Evolutionary conservation across 306 rosid species (phyloP).

Genomic region (Pyrus betulifolia): DNA sequence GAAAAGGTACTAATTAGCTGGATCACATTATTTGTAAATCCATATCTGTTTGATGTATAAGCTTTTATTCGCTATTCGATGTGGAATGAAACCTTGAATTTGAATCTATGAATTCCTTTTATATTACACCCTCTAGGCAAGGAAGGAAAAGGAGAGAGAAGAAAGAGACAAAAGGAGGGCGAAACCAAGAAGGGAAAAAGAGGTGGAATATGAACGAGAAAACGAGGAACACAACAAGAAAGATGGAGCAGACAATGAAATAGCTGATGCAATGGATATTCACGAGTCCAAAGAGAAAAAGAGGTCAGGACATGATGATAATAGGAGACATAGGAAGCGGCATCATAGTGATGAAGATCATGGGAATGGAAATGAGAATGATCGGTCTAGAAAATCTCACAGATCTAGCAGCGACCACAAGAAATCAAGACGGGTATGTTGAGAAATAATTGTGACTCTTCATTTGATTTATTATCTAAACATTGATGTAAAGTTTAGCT

Average conservation of each 20-base stretch:
- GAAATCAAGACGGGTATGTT: conserved; percentile 67
- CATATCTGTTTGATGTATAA: not conserved
- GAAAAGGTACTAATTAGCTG: conserved; percentile 58
- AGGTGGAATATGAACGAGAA: conserved; percentile 55
- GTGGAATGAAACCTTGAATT: not conserved
- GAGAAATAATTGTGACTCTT: not conserved
- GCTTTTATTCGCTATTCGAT: not conserved
- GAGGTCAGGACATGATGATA: conserved; percentile 41
- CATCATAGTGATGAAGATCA: conserved; percentile 56
- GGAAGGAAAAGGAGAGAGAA: conserved; percentile 78
- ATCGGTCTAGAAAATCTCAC: conserved; percentile 58
- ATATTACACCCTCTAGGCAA: conserved; percentile 43
- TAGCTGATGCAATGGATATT: conserved; percentile 42
- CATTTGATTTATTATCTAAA: not conserved
- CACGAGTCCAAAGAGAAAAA: conserved; percentile 47
- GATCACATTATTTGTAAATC: not conserved
- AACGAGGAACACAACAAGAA: conserved; percentile 52
- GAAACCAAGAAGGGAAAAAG: conserved; percentile 70
- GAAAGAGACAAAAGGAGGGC: conserved; percentile 62
- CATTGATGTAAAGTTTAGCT: not conserved
- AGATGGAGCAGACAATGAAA: conserved; percentile 56
- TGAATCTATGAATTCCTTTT: not conserved
- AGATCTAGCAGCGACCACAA: conserved; percentile 59
- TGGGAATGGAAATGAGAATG: conserved; percentile 52
- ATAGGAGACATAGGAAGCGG: conserved; percentile 52